Conservation (phyloP, 2,329 filamentous ascomycete genomes). For the Fusarium stilboides region DNA sequence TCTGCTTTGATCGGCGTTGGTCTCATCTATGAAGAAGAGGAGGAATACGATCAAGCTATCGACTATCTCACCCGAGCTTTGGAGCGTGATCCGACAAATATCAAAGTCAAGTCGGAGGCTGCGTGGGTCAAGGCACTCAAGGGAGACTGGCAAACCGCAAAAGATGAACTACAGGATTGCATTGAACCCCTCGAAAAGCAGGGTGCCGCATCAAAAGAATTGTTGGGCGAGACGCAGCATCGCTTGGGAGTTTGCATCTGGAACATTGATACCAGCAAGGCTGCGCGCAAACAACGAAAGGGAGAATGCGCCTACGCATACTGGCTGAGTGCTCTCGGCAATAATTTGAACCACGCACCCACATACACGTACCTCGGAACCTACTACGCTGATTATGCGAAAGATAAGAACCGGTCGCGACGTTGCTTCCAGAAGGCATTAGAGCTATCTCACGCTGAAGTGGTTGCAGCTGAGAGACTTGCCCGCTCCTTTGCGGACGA, state of each 20-base stretch:
- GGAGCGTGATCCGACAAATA: conserved; percentile 78
- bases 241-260: conserved; percentile 89
- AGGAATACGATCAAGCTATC: conserved; percentile 87
- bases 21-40: conserved; percentile 92
- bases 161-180: conserved; percentile 79
- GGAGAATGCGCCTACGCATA: conserved; percentile 80
- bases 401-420: conserved; percentile 87
- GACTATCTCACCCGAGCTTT: conserved; percentile 85
- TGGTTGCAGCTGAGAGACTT: conserved; percentile 88
- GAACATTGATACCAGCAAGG: conserved; percentile 82
- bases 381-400: conserved; percentile 92
- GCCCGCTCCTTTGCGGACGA: conserved; percentile 89
- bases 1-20: conserved; percentile 90
- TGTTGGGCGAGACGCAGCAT: conserved; percentile 90
- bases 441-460: conserved; percentile 89
- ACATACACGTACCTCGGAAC: conserved; percentile 92
- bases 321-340: conserved; percentile 87
- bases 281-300: conserved; percentile 83
- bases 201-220: conserved; percentile 70
- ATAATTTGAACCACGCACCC: conserved; percentile 88
- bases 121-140: conserved; percentile 93
- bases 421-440: conserved; percentile 97
- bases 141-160: conserved; percentile 79
- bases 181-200: conserved; percentile 75
- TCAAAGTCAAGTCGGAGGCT: conserved; percentile 86